Evolutionary conservation across 148 eudicot species (phyloP).

Genomic region (Mesembryanthemum crystallinum): DNA sequence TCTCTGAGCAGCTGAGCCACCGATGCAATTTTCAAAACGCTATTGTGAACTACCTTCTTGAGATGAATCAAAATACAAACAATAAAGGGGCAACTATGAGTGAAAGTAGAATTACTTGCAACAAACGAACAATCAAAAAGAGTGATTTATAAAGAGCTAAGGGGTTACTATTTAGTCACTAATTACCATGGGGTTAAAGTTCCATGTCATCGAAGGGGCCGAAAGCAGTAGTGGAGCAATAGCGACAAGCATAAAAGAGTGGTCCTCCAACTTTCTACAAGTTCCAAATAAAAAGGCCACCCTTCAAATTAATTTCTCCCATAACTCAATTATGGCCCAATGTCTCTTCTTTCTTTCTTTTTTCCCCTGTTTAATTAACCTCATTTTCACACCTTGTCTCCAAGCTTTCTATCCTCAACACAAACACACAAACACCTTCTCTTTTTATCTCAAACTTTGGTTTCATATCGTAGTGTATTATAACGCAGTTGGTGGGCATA

Average conservation of each 20-base stretch:
- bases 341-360: neutral
- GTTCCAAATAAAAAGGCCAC: constrained; percentile 13
- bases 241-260: constrained; percentile 13
- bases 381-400: constrained; percentile 21
- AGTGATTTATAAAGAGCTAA: neutral
- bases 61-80: no score
- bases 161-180: no score
- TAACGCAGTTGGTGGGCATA: no score
- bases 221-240: constrained; percentile 20
- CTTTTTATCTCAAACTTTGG: neutral
- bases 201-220: constrained; percentile 17
- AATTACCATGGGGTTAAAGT: neutral
- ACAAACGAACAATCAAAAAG: neutral
- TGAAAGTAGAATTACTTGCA: no score
- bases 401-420: neutral
- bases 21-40: no score
- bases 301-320: constrained; percentile 13
- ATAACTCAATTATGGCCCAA: constrained; percentile 4
- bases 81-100: no score
- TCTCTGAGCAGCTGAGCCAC: no score
- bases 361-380: neutral
- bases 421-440: neutral
- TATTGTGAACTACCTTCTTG: neutral
- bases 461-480: no score
- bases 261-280: constrained; percentile 11